Evolutionary conservation across 805 yeast species (phyloP), one percentile per base, ranked within the genome.

Genomic region (Suhomyces faveliae): DNA sequence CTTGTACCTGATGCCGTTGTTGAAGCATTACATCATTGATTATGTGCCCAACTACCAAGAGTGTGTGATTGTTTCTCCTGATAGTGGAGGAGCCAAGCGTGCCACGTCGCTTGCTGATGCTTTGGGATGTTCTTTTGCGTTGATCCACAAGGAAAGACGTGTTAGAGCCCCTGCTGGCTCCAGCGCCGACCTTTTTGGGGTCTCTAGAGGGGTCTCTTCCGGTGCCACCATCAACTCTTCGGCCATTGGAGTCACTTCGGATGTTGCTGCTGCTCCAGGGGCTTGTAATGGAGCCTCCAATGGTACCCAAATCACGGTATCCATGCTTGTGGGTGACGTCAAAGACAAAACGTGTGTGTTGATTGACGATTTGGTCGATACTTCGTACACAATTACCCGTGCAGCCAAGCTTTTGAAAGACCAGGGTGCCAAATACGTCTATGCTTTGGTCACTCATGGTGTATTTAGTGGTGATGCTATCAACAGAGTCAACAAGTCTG

Each of bases 1-100:
- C 64, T 66, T 94, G 54, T 89, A 89, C 64, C 88, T 94, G 42
- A 85, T 87, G 62, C 97, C 97, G 1, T 73, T 94, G 48, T 72
- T 92, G 48, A 91, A 88, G 64, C 87, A 88, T 55, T 94, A 90
- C 67, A 90, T 94, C 51, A 75, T 81, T 19, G 83, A 85, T 49
- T 75, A 77, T 52, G 83, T 94, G 47, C 92, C 95, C n/a, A 68
- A 87, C 52, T 89, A 83, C 62, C 80, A 80, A 55, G 85, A 90
- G 35, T 87, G 92, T 37, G 96, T 94, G 6, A 83, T 94, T 57
- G 97, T 94, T 27, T 89, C 97, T 1, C 99, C 99, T 0, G 99
- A 94, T 68, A 94, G 97, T 19, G 99, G 99, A 61, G 99, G 99
- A 52, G 99, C 99, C 43, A 94, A 94, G 67, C 75, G 99, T 55